Conservation (phyloP, 768 basidiomycete genomes). For the Boletus rex-veris region DNA sequence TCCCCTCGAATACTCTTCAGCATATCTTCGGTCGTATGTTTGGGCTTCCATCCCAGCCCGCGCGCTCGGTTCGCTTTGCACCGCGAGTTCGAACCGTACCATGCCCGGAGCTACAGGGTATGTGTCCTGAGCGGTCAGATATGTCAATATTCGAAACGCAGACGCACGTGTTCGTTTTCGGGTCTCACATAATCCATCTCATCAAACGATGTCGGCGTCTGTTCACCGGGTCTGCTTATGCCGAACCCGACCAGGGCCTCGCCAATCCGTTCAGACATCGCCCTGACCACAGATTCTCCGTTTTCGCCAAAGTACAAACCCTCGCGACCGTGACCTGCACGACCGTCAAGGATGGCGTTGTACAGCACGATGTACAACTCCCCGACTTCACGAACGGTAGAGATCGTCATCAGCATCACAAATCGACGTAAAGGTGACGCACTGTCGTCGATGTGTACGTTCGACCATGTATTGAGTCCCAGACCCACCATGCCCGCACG, state of each 20-base stretch:
- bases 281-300: conserved; percentile 43
- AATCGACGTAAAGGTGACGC: not conserved
- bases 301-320: conserved; percentile 52
- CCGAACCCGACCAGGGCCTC: conserved; percentile 15
- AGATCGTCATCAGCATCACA: not conserved
- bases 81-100: conserved; percentile 16
- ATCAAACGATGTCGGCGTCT: conserved; percentile 42
- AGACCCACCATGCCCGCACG: conserved; percentile 54
- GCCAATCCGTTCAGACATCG: conserved; percentile 39
- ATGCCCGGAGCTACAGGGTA: not conserved
- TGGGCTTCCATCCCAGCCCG: conserved; percentile 21
- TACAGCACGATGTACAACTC: conserved; percentile 43
- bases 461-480: conserved; percentile 59
- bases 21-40: conserved; percentile 26
- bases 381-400: conserved; percentile 11
- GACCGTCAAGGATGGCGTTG: conserved; percentile 28
- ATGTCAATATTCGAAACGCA: not conserved
- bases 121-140: no score
- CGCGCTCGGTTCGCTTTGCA: conserved; percentile 11
- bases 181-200: conserved; percentile 4
- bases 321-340: conserved; percentile 27
- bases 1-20: conserved; percentile 13
- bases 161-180: not conserved
- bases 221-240: not conserved
- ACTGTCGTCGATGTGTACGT: conserved; percentile 51